Conservation (phyloP, 1,139 yeast species). For the Cylindricascospora bacillispora region DNA sequence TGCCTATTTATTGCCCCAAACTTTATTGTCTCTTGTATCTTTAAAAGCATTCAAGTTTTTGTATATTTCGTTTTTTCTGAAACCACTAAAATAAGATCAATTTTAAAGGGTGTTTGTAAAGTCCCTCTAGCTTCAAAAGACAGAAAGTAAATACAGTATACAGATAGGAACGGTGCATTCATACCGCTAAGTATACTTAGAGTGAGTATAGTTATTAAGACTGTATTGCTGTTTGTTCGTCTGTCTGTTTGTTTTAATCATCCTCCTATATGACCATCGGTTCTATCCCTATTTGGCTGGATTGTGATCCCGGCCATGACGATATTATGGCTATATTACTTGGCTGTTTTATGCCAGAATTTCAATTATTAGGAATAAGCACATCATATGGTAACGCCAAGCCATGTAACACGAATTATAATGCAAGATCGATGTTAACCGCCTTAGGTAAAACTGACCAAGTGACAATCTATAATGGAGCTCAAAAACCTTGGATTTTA, state of each 20-base stretch:
- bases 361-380: constrained; percentile 58
- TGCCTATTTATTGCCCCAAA: background rate
- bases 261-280: constrained; percentile 17
- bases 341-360: constrained; percentile 45
- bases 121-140: too few species aligned
- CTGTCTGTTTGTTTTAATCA: too few species aligned
- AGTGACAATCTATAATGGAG: constrained; percentile 61
- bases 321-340: constrained; percentile 69
- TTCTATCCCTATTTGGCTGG: constrained; percentile 64
- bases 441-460: constrained; percentile 34
- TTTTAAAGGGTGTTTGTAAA: too few species aligned
- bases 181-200: too few species aligned
- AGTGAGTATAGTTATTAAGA: too few species aligned
- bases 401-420: constrained; percentile 51
- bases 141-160: too few species aligned
- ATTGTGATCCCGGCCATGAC: constrained; percentile 90
- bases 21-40: background rate
- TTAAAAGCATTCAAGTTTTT: too few species aligned
- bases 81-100: too few species aligned
- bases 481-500: constrained; percentile 41
- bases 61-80: too few species aligned
- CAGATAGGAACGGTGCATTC: too few species aligned
- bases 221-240: too few species aligned
- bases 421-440: constrained; percentile 56
- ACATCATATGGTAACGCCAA: constrained; percentile 78